phyloP scores from a whole-genome alignment of 495 filamentous ascomycete species.

The Podospora pseudocomata region DNA sequence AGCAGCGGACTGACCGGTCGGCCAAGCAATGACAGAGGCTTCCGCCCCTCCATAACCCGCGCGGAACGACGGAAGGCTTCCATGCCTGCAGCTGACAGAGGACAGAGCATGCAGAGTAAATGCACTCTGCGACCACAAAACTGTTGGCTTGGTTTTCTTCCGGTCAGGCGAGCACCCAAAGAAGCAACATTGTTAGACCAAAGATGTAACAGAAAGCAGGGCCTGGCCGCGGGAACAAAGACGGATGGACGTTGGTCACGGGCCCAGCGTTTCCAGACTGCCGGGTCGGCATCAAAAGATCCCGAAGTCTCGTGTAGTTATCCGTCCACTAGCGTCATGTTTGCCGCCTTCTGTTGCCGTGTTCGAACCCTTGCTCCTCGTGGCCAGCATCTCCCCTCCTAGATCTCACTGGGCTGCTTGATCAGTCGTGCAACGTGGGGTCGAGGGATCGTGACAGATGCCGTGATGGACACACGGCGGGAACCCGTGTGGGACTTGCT shows the following conservation, averaged over 20 bases:
- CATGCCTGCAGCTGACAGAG: not conserved
- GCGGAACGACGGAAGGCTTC: not conserved
- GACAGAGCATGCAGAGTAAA: not conserved
- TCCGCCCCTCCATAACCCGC: conserved; percentile 4
- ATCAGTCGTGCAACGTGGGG: not conserved
- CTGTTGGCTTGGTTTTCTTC: not conserved
- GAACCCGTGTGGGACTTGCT: not conserved
- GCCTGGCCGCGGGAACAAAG: not conserved
- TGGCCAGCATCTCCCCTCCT: not conserved
- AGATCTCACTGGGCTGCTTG: not conserved
- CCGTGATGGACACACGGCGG: not conserved
- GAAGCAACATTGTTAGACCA: not conserved
- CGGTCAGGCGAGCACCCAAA: not conserved
- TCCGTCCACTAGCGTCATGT: not conserved
- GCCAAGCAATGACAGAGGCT: not conserved
- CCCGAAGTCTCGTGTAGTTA: not conserved
- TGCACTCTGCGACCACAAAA: not conserved
- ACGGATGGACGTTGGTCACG: not conserved
- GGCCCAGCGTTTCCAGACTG: not conserved
- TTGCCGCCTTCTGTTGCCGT: not conserved
- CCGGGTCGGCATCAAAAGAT: not conserved
- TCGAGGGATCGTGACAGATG: not conserved
- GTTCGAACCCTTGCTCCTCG: not conserved
- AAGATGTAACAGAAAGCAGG: not conserved
- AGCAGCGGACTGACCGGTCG: not conserved